These are phyloP conservation scores for Pythium brachiatum DNA, from an alignment of 352 stramenopile species.

Conservation along the genomic window DNA sequence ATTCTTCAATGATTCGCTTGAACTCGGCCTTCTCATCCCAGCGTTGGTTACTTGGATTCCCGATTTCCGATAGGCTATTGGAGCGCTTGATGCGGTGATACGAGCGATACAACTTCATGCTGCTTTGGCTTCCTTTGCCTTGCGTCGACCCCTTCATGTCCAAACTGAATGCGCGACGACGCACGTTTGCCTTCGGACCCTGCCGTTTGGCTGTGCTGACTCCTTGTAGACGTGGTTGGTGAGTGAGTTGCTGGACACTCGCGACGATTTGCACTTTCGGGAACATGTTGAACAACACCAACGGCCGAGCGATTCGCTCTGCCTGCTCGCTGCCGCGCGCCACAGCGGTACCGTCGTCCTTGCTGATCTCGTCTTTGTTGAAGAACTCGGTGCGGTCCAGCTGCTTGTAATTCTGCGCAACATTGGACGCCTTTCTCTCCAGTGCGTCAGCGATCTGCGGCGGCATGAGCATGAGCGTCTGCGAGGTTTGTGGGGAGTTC, in stretches of 20 bases:
- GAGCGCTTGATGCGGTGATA: conserved; percentile 52
- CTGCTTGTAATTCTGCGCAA: conserved; percentile 50
- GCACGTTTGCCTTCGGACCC: conserved; percentile 22
- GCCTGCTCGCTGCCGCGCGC: conserved; percentile 47
- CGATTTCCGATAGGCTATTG: conserved; percentile 63
- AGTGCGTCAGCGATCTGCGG: conserved; percentile 69
- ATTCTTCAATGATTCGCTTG: conserved; percentile 67
- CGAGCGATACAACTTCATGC: conserved; percentile 29
- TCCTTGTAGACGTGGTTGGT: conserved; percentile 60
- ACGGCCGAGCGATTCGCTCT: conserved; percentile 46
- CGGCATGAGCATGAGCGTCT: conserved; percentile 76
- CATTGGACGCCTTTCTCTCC: conserved; percentile 55
- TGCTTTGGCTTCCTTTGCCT: conserved; percentile 32
- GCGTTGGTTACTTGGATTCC: conserved; percentile 66
- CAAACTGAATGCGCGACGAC: conserved; percentile 61
- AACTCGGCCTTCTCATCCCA: conserved; percentile 70
- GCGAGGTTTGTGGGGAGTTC: conserved; percentile 35
- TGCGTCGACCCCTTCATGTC: conserved; percentile 34
- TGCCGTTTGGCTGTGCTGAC: conserved; percentile 19
- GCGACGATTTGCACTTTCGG: conserved; percentile 83
- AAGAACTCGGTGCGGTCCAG: conserved; percentile 69
- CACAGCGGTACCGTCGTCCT: conserved; percentile 32
- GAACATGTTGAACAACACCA: conserved; percentile 78
- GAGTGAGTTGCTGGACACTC: conserved; percentile 71
- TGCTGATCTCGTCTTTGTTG: conserved; percentile 78